Base-by-base conservation (phyloP, 768 basidiomycete genomes). In the Ramaria sp. region DNA sequence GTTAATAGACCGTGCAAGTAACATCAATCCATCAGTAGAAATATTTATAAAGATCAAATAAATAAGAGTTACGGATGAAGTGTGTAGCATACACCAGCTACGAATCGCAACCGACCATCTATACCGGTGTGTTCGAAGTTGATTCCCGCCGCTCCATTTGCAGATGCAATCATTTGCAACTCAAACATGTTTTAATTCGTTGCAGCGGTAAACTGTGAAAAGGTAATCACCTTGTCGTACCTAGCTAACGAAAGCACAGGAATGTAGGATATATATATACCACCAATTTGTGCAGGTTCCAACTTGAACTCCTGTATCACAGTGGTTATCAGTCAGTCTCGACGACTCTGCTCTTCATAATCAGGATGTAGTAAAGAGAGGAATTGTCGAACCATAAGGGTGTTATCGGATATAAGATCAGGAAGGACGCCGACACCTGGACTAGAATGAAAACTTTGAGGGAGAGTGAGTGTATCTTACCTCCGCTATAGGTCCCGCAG, bases 111-210 rank as follows among this genome's bases (percentile, higher is more conserved):
- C 3, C 97, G 94, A 3, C 95, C 95, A 59, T 99, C 95, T 7
- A 99, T 94, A 54, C 92, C 93, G 0, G 92, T 93, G 64, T 99
- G 95, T 64, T 99, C 95, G 63, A 98, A 99, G 69, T 98, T 97
- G 69, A 99, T 93, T 2, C 95, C 95, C 0, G 95, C 92, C 2
- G 91, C 80, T 3, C 95, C 95, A 66, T 96, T 89, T 0, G 86
- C 85, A 54, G 84, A 88, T 8, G 97, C 88, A 60, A 99, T 97
- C 62, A 99, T 96, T 74, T 99, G 95, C 37, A 98, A 78, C 89
- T 93, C 42, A 5, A 39, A 22, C 45, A 39, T 3, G 10, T 38
- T 36, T 6, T 55, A 39, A 24, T 59, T 54, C 37, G 63, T 12
- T 37, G 5, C 25, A 25, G 6, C 22, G 42, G 32, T n/a, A 15